Evolutionary conservation across 257 asterid species (phyloP).

Genomic region (Handroanthus guayacan): DNA sequence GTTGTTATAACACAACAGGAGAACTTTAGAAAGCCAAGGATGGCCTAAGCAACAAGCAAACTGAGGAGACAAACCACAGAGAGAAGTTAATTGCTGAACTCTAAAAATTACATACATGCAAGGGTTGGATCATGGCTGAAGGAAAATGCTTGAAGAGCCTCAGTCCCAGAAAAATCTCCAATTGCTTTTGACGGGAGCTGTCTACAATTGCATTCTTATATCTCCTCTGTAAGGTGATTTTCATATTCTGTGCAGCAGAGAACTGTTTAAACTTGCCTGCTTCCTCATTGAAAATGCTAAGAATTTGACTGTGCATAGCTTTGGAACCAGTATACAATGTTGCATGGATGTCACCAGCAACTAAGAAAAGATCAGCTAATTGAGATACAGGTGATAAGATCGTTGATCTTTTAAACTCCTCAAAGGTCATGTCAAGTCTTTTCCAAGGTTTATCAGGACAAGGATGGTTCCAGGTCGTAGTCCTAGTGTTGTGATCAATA

Average conservation of each 20-base stretch:
- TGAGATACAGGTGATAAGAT: conserved; percentile 89
- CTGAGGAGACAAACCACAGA: conserved; percentile 20
- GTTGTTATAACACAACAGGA: conserved; percentile 6
- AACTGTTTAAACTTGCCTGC: conserved; percentile 96
- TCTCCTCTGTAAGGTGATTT: conserved; percentile 94
- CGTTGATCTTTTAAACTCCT: conserved; percentile 95
- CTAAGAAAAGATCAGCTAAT: conserved; percentile 83
- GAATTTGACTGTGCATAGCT: conserved; percentile 99
- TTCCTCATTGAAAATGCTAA: conserved; percentile 94
- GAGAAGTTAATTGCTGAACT: conserved; percentile 33
- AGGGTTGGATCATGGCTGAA: conserved; percentile 70
- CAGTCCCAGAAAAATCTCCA: conserved; percentile 91
- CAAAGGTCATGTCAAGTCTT: conserved; percentile 97
- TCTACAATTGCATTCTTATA: conserved; percentile 95
- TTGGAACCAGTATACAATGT: conserved; percentile 95
- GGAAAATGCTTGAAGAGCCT: conserved; percentile 96
- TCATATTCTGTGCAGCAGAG: conserved; percentile 98
- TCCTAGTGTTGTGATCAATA: conserved; percentile 97
- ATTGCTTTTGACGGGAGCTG: conserved; percentile 98
- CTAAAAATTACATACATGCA: conserved; percentile 67
- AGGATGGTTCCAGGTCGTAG: conserved; percentile 98
- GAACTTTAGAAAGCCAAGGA: conserved; percentile 23
- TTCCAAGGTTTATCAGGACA: conserved; percentile 99
- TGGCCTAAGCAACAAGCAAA: conserved; percentile 30
- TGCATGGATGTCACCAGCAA: conserved; percentile 97